phyloP scores from a whole-genome alignment of 2,329 filamentous ascomycete species.

The Cladophialophora yegresii region DNA sequence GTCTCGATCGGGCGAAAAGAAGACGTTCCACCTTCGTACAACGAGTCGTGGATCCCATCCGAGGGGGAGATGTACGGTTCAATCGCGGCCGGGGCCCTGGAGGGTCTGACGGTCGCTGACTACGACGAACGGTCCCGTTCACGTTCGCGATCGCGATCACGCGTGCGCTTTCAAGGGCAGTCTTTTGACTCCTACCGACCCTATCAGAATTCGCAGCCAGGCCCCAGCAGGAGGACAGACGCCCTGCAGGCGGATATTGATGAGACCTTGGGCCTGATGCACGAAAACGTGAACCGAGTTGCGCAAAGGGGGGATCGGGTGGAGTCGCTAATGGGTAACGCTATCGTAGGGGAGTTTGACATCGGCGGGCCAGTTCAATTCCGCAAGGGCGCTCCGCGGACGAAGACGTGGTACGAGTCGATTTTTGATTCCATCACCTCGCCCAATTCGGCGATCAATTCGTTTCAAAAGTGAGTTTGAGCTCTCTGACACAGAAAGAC shows the following conservation, averaged over 20 bases:
- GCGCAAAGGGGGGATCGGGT: neutral
- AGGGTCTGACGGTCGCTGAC: slow-evolving; percentile 1
- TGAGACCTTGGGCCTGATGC: neutral
- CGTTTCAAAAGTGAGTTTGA: slow-evolving; percentile 16
- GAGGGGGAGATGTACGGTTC: slow-evolving; percentile 6
- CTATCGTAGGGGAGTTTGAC: too few species aligned
- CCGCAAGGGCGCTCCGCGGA: neutral
- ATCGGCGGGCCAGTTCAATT: neutral
- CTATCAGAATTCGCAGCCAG: neutral
- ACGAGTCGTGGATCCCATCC: slow-evolving; percentile 3
- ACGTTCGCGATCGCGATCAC: neutral
- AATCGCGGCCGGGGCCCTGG: slow-evolving; percentile 3
- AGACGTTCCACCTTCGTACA: neutral
- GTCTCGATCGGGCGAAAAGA: slow-evolving; percentile 8
- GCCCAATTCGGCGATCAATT: slow-evolving; percentile 11
- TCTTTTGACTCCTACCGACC: neutral
- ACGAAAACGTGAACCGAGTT: neutral
- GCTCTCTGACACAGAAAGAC: neutral
- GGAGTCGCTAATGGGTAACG: neutral
- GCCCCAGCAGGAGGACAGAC: neutral
- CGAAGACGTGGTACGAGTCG: slow-evolving; percentile 17
- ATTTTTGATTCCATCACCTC: slow-evolving; percentile 14
- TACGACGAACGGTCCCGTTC: neutral
- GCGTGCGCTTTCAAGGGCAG: slow-evolving; percentile 1
- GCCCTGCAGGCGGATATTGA: neutral